phyloP scores from a whole-genome alignment of 805 yeast genomes.

The Wickerhamomyces bovis region DNA sequence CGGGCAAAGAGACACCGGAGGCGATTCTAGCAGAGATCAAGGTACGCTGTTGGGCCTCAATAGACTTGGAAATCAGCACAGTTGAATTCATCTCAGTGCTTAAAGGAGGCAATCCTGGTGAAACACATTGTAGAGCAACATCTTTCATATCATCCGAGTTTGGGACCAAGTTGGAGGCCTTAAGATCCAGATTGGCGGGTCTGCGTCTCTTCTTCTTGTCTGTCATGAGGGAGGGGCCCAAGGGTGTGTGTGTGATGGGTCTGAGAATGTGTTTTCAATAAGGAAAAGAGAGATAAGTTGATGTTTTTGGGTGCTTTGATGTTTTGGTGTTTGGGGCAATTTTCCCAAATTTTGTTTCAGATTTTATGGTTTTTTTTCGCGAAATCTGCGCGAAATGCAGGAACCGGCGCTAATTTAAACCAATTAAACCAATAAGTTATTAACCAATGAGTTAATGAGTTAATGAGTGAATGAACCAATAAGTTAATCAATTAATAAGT shows the following conservation, averaged over 20 bases:
- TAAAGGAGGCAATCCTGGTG: conserved; percentile 25
- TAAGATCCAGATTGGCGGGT: conserved; percentile 21
- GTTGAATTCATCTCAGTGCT: conserved; percentile 25
- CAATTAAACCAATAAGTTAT: too few relatives aligned
- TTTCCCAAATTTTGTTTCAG: conserved; percentile 1
- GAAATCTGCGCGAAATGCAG: not conserved
- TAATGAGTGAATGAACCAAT: too few relatives aligned
- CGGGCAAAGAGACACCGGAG: not conserved
- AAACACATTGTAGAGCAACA: conserved; percentile 23
- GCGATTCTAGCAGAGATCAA: conserved; percentile 20
- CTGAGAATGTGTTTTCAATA: too few relatives aligned
- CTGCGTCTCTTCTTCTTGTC: conserved; percentile 21
- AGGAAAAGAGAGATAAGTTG: too few relatives aligned
- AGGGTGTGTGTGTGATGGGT: not conserved
- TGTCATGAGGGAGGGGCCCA: too few relatives aligned
- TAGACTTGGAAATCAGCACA: conserved; percentile 19
- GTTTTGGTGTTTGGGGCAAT: not conserved
- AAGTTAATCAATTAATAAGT: too few relatives aligned
- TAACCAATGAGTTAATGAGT: too few relatives aligned
- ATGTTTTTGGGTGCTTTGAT: too few relatives aligned
- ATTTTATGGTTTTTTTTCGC: too few relatives aligned
- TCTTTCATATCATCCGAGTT: conserved; percentile 14
- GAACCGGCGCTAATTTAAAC: too few relatives aligned
- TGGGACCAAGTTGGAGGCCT: conserved; percentile 10
- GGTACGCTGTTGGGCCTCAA: conserved; percentile 25